A percentile compares a stretch with the other conserved stretches of the same genome.
Conservation (phyloP, 2,329 filamentous ascomycete species). For the Alternaria burnsii region DNA sequence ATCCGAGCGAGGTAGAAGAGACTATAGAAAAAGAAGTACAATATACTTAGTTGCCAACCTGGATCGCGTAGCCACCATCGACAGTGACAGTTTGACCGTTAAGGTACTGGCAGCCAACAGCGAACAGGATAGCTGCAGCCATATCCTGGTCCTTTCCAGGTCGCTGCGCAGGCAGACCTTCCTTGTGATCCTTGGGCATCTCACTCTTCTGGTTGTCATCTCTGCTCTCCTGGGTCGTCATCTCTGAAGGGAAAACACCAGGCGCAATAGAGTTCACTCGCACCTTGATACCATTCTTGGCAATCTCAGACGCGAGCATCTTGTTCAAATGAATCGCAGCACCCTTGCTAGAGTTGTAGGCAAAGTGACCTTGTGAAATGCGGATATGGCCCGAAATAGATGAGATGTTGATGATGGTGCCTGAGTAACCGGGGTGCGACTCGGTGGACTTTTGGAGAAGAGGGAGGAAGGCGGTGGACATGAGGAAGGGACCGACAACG, state of each 20-base stretch:
- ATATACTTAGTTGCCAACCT: constrained; percentile 41
- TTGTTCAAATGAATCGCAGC: constrained; percentile 64
- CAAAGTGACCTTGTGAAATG: constrained; percentile 58
- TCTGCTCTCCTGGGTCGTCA: constrained; percentile 62
- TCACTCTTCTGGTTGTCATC: constrained; percentile 63
- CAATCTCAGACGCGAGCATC: constrained; percentile 63
- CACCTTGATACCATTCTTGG: constrained; percentile 62
- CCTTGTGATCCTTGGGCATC: constrained; percentile 62
- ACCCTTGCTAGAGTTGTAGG: constrained; percentile 61
- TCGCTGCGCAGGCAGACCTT: constrained; percentile 59
- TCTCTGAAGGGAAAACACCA: constrained; percentile 66
- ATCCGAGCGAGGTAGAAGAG: not conserved
- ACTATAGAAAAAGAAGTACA: not conserved
- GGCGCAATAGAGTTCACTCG: constrained; percentile 67
- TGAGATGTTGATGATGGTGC: constrained; percentile 57
- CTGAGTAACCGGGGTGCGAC: constrained; percentile 53
- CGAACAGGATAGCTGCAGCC: constrained; percentile 64
- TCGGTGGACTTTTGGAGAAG: constrained; percentile 56
- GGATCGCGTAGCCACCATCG: constrained; percentile 62
- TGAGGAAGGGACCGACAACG: constrained; percentile 59
- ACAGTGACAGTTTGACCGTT: constrained; percentile 61
- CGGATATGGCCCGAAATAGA: constrained; percentile 57
- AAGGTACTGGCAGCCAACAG: constrained; percentile 60
- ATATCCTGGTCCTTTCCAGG: constrained; percentile 68
- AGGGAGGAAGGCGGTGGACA: constrained; percentile 58